These are phyloP conservation scores for Volvox carteri DNA, from an alignment of 163 green algal genomes.

Conservation along the genomic window DNA sequence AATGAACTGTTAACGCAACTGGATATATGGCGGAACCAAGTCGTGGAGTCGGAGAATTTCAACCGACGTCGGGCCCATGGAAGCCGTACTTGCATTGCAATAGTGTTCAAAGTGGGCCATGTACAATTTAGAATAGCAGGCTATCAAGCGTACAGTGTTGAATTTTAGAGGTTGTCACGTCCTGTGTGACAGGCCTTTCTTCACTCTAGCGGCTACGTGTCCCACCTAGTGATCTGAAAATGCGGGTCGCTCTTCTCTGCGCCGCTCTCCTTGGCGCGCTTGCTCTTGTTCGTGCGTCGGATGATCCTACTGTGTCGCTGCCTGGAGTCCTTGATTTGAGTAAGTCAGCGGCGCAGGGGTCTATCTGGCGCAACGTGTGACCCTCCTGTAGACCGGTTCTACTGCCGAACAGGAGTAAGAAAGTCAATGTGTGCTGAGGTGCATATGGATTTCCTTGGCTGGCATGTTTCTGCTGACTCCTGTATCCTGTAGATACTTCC, in stretches of 20 bases:
- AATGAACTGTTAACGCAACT: neutral
- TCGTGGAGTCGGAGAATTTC: neutral
- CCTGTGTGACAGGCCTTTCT: no score
- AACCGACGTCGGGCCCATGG: neutral
- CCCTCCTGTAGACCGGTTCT: neutral
- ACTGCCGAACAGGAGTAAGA: neutral
- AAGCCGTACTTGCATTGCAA: neutral
- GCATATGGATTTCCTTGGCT: no score
- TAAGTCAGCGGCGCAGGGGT: slow-evolving; percentile 51
- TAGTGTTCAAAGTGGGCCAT: neutral
- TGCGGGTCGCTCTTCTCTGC: slow-evolving; percentile 21
- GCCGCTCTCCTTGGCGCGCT: slow-evolving; percentile 19
- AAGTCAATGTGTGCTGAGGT: no score
- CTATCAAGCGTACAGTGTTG: no score
- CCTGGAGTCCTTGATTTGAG: slow-evolving; percentile 73
- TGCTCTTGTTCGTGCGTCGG: slow-evolving; percentile 13
- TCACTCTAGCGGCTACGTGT: slow-evolving; percentile 1
- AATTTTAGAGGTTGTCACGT: no score
- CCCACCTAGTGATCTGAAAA: slow-evolving; percentile 22
- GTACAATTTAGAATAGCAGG: no score
- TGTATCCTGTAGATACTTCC: neutral
- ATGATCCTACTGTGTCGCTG: slow-evolving; percentile 66
- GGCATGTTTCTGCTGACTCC: neutral
- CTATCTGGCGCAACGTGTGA: neutral
- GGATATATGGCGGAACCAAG: neutral